Base-by-base conservation (phyloP, 805 yeast genomes). In the Millerozyma miso region DNA sequence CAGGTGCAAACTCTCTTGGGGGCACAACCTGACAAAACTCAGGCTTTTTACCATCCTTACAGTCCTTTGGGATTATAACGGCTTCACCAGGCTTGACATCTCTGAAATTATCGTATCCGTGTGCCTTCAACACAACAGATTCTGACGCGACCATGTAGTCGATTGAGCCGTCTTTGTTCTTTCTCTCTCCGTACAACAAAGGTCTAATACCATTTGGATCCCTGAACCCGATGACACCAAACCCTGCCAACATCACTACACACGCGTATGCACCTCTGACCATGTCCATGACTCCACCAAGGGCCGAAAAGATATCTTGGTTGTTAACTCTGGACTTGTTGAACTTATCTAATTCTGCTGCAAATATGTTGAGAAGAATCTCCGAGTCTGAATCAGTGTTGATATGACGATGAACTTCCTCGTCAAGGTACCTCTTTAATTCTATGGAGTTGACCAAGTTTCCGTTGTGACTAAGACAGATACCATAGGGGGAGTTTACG, bases 191-290 rank as follows among this genome's bases (percentile, higher is more conserved):
- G 52, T 79, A 78, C 31, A 89, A 73, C 42, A 91, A 71, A 2
- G 99, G 99, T 60, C 99, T 80, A 54, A 93, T 88, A 49, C 98
- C 99, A 59, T 91, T 83, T 29, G 99, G 97, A 67, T 93, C 99
- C 65, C 99, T 80, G 73, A 93, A 93, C 0, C 97, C 99, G 58
- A 93, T 81, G 47, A 93, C 59, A 37, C 97, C 98, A 66, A 84
- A 93, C 37, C 99, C 99, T 2, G 99, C 98, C 45, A 93, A 73
- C 85, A 93, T 81, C 42, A 95, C 95, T 38, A 84, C 81, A 69
- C 97, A 89, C 1, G 98, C 97, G 62, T 88, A 93, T n/a, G 97
- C 98, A 50, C 99, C 99, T 61, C 96, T 81, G 52, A 91, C 83
- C 54, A 76, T 70, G 36, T 80, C 72, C 74, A 78, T 88, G 19